Evolutionary conservation across 2,329 filamentous ascomycete species (phyloP).

Genomic region (Clarireedia homoeocarpa): DNA sequence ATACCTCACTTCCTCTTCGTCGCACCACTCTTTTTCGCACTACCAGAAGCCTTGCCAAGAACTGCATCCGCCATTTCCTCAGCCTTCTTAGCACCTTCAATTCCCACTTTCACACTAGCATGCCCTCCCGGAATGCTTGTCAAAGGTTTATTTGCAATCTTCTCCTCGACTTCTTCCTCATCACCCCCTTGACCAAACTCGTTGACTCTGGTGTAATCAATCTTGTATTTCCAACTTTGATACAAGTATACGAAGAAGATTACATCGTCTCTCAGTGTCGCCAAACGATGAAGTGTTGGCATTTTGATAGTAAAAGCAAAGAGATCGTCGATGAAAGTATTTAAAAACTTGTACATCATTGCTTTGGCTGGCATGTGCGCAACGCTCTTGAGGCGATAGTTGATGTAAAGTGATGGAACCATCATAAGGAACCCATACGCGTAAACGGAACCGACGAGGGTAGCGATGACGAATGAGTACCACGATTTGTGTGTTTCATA

Average conservation of each 20-base stretch:
- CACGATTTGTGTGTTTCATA: constrained; percentile 97
- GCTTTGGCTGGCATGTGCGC: constrained; percentile 96
- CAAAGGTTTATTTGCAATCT: constrained; percentile 33
- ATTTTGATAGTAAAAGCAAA: constrained; percentile 99
- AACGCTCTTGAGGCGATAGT: constrained; percentile 91
- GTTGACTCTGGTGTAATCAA: constrained; percentile 88
- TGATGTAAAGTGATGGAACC: constrained; percentile 96
- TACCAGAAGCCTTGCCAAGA: constrained; percentile 39
- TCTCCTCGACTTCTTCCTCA: constrained; percentile 58
- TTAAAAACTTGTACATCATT: constrained; percentile 97
- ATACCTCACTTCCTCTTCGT: constrained; percentile 39
- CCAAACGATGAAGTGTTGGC: constrained; percentile 86
- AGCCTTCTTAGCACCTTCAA: constrained; percentile 30
- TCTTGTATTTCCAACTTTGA: constrained; percentile 85
- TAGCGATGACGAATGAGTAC: constrained; percentile 95
- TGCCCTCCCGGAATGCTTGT: constrained; percentile 16
- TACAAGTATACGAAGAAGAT: constrained; percentile 99
- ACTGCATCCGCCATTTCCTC: constrained; percentile 14
- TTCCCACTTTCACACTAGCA: constrained; percentile 16
- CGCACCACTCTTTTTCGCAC: constrained; percentile 38
- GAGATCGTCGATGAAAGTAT: constrained; percentile 97
- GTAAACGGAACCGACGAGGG: constrained; percentile 91
- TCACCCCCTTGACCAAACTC: constrained; percentile 98
- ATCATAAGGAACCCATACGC: constrained; percentile 99
- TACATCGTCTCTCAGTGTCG: constrained; percentile 87